Evolutionary conservation across 305 asterid genomes (phyloP).

Genomic region (Fraxinus velutina): DNA sequence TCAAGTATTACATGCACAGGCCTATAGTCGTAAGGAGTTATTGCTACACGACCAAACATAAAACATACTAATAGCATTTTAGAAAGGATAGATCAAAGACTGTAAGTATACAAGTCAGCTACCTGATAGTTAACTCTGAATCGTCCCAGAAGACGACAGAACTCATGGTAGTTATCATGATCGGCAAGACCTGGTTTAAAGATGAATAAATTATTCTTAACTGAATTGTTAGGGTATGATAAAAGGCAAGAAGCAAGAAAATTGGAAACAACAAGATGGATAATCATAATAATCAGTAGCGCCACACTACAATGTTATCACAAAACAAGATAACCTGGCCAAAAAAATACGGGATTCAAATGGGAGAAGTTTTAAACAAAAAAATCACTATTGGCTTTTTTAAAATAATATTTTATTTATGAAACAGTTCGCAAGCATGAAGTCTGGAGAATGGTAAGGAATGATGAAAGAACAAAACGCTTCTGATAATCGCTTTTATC

Average conservation of each 20-base stretch:
- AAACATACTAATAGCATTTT: slow-evolving; percentile 11
- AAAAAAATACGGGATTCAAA: not conserved
- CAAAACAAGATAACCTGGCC: not conserved
- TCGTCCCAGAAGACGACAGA: slow-evolving; percentile 98
- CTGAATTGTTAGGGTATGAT: slow-evolving; percentile 13
- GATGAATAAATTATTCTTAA: slow-evolving; percentile 26
- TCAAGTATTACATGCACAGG: not conserved
- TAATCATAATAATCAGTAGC: not conserved
- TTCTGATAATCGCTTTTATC: not conserved
- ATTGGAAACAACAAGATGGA: not conserved
- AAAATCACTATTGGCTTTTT: not conserved
- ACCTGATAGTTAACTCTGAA: slow-evolving; percentile 97
- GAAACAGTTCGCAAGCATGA: not conserved
- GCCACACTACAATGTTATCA: not conserved
- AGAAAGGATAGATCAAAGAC: slow-evolving; percentile 23
- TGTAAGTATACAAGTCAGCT: slow-evolving; percentile 17
- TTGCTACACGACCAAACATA: not conserved
- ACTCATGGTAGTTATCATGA: slow-evolving; percentile 98
- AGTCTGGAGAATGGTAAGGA: not conserved
- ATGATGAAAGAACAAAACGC: not conserved
- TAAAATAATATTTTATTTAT: not conserved
- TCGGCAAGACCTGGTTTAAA: slow-evolving; percentile 76
- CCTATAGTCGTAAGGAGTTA: not conserved
- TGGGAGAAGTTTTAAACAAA: not conserved
- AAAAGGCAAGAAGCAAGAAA: slow-evolving; percentile 9